Evolutionary conservation across 225 moss, liverwort and hornwort species (phyloP), one percentile per base, ranked within the genome.

Genomic region (Ulota crispa): DNA sequence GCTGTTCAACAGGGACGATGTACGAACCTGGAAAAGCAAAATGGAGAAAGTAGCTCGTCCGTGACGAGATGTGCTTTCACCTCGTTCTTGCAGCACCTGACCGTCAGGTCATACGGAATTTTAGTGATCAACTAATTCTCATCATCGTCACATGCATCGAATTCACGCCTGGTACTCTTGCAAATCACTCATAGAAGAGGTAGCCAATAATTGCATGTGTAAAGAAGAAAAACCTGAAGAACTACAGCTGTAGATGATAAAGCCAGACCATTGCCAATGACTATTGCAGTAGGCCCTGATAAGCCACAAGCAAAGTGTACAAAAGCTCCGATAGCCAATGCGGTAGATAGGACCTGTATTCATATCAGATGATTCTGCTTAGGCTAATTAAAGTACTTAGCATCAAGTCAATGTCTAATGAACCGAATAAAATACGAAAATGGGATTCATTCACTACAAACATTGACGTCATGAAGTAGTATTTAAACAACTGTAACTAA

Each of bases 31-130:
- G 77, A 96, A 94, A 67, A 96, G 96, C 70, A 96, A 87, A 74
- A 96, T 94, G 27, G 96, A 96, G 87, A 96, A 96, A 31, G 96
- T 92, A 75, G 96, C 94, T 78, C 96, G 85, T 55, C 96, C 96
- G 88, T 96, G 94, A 59, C 96, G 89, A 56, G 96, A 93, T 77
- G 96, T 96, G 87, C 94, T 96, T 88, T 96, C 96, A 73, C 96
- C 96, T 14, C 96, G 92, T 70, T 96, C 96, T 89, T 96, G 96
- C 84, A 96, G 68, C 61, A 96, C 96, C 96, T 96, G 89, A 36
- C 84, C 23, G 61, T 27, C 63, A 63, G 61, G 75, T 26, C 42
- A 70, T 41, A 75, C 39, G 42, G 28, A 75, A 69, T 24, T 60
- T 75, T 32, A 63, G 69, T 69, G 61, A 30, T 79, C 67, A n/a